These are phyloP conservation scores for Stipa capillata DNA, from an alignment of 176 grass and related monocot genomes.

Conservation along the genomic window DNA sequence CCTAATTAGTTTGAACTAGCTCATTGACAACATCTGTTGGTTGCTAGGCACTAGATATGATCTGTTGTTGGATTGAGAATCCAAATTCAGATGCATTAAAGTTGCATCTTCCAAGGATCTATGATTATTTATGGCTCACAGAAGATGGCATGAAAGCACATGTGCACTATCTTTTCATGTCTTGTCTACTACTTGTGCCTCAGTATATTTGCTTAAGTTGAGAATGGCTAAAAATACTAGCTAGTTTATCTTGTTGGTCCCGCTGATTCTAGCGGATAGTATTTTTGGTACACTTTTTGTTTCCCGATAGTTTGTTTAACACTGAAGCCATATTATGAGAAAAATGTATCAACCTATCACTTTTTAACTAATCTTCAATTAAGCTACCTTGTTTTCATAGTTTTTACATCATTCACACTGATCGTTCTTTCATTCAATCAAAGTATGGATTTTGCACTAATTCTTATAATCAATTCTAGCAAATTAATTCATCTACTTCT, in stretches of 20 bases:
- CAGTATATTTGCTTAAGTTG: not conserved
- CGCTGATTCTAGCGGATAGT: not conserved
- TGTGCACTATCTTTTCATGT: not conserved
- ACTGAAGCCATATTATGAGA: not conserved
- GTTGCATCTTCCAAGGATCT: slow-evolving; percentile 53
- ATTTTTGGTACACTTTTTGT: not conserved
- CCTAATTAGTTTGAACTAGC: not conserved
- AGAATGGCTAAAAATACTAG: not conserved
- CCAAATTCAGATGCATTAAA: slow-evolving; percentile 70
- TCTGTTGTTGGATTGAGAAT: slow-evolving; percentile 72
- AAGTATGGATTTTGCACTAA: not conserved
- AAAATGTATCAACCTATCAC: not conserved
- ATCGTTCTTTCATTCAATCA: not conserved
- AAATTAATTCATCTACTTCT: too few relatives aligned
- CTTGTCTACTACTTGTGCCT: not conserved
- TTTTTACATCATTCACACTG: not conserved
- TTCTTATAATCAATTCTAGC: not conserved
- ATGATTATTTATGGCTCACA: slow-evolving; percentile 65
- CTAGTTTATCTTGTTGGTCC: not conserved
- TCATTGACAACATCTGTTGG: not conserved
- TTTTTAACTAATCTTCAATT: not conserved
- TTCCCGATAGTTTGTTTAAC: not conserved
- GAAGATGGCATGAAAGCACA: slow-evolving; percentile 86
- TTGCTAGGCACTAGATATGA: slow-evolving; percentile 63
- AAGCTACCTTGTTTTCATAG: not conserved